Evolutionary conservation across 2,329 filamentous ascomycete species (phyloP).

Genomic region (Colletotrichum liriopes): DNA sequence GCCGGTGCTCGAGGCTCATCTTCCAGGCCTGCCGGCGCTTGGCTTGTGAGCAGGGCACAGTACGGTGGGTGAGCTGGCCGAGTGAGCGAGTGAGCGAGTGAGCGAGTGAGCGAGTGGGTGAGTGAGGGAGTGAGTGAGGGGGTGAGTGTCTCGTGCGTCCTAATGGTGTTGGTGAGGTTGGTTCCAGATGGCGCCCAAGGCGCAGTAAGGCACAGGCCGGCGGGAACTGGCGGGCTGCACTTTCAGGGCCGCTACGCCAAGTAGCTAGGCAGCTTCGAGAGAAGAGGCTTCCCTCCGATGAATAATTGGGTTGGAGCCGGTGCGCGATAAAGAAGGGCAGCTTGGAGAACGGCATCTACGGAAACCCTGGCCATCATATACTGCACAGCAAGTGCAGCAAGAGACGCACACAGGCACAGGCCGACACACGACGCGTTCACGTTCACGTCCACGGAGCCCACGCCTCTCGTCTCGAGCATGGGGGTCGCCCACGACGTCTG

Average conservation of each 20-base stretch:
- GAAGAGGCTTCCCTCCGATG: slow-evolving; percentile 19
- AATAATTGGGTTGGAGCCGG: slow-evolving; percentile 17
- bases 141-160: too few relatives aligned
- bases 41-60: not conserved
- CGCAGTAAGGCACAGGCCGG: slow-evolving; percentile 18
- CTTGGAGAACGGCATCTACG: not conserved
- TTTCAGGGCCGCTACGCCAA: slow-evolving; percentile 9
- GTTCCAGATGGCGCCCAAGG: slow-evolving; percentile 2
- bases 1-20: slow-evolving; percentile 30
- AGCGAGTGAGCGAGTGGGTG: not conserved
- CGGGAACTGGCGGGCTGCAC: slow-evolving; percentile 20
- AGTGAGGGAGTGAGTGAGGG: not conserved
- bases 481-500: not conserved
- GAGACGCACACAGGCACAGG: not conserved
- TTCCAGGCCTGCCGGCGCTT: slow-evolving; percentile 24
- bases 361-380: slow-evolving; percentile 13
- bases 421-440: not conserved
- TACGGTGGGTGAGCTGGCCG: not conserved
- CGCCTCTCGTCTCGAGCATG: not conserved
- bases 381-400: not conserved
- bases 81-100: not conserved
- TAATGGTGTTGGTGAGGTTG: slow-evolving; percentile 4
- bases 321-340: not conserved
- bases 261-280: slow-evolving; percentile 15
- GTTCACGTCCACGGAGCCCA: not conserved